A percentile compares a stretch with the other conserved stretches of the same genome.
phyloP scores from a whole-genome alignment of 805 yeast species.

The Wickerhamomyces queroliae region DNA sequence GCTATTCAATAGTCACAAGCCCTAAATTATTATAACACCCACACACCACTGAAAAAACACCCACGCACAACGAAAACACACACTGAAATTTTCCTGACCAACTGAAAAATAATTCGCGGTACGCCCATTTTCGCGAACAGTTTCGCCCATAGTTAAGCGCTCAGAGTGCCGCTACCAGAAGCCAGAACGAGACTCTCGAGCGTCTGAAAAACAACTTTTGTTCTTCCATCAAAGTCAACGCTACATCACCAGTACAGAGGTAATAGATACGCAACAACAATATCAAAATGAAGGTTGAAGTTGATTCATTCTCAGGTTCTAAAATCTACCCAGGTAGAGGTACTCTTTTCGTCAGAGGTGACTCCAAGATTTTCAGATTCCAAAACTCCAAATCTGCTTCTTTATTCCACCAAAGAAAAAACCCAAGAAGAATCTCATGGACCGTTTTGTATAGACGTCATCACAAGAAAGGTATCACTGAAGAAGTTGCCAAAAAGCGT shows the following conservation, averaged over 20 bases:
- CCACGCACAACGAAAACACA: not conserved
- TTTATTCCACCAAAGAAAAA: constrained; percentile 99
- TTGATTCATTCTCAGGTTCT: constrained; percentile 98
- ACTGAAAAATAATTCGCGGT: not conserved
- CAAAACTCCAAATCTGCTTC: constrained; percentile 96
- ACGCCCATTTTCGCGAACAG: not conserved
- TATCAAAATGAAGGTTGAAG: constrained; percentile 92
- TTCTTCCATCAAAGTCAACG: constrained; percentile 1
- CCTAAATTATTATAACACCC: not conserved
- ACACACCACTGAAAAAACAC: not conserved
- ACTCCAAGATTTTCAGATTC: constrained; percentile 99
- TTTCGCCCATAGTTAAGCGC: not conserved
- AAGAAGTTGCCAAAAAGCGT: constrained; percentile 97
- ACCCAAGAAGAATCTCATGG: constrained; percentile 99
- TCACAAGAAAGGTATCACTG: constrained; percentile 99
- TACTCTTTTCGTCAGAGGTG: constrained; percentile 98
- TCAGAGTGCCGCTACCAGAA: not conserved
- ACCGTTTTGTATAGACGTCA: constrained; percentile 99
- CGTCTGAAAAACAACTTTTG: not conserved
- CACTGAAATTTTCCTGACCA: not conserved
- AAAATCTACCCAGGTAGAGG: constrained; percentile 99
- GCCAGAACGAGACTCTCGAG: not conserved
- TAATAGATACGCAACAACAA: not conserved
- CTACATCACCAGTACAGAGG: not conserved
- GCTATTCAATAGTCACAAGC: too few species aligned